Evolutionary conservation across 163 green algal species (phyloP).

Genomic region (Scenedesmus sp.): DNA sequence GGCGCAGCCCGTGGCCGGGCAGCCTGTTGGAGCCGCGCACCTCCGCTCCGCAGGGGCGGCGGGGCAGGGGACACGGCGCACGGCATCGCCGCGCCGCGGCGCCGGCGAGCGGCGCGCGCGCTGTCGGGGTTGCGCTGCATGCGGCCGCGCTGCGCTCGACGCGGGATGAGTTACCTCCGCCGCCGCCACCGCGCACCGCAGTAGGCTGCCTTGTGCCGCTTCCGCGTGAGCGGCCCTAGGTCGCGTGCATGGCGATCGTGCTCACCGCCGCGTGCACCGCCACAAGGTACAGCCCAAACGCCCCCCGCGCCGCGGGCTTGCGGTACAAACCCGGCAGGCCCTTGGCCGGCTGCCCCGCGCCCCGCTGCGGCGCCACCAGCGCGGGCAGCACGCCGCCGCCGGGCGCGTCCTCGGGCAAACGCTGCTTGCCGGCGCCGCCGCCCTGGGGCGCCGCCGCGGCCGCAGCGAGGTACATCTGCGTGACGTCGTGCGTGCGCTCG

Average conservation of each 20-base stretch:
- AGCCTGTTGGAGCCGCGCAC: no score
- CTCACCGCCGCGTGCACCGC: constrained; percentile 37
- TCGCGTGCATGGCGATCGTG: not conserved
- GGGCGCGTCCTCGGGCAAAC: not conserved
- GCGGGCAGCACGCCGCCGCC: not conserved
- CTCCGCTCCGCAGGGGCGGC: no score
- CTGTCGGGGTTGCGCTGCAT: no score
- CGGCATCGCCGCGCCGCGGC: no score
- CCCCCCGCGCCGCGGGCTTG: not conserved
- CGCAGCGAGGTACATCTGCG: constrained; percentile 32
- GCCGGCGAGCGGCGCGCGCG: no score
- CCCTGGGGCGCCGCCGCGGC: not conserved
- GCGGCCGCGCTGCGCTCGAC: no score
- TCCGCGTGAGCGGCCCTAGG: no score
- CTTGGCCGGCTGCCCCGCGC: not conserved
- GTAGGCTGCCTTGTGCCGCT: no score
- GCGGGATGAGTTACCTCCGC: no score
- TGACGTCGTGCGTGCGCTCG: constrained; percentile 32
- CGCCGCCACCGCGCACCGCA: no score
- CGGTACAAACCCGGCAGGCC: constrained; percentile 24
- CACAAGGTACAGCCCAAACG: constrained; percentile 25
- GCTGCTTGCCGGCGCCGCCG: not conserved
- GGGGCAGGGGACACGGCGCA: no score
- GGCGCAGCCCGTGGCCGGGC: no score
- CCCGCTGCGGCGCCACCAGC: not conserved